Evolutionary conservation across 2,329 filamentous ascomycete genomes (phyloP).

Genomic region (Talaromyces marneffei): DNA sequence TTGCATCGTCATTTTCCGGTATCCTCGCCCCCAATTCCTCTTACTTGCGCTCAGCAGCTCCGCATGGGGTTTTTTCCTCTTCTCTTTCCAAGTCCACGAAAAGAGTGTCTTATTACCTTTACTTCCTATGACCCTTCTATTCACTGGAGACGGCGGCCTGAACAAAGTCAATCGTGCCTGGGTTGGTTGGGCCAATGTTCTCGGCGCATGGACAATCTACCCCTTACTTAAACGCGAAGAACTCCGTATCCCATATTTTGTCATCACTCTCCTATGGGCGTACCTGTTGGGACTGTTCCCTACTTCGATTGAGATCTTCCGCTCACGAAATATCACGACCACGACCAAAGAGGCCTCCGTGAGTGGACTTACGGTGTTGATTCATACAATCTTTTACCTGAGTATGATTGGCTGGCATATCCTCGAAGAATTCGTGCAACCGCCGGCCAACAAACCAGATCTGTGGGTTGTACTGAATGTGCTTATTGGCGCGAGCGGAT

Average conservation of each 20-base stretch:
- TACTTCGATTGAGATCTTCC: conserved; percentile 63
- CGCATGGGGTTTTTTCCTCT: conserved; percentile 95
- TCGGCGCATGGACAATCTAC: conserved; percentile 90
- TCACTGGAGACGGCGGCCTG: conserved; percentile 72
- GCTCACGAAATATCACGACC: conserved; percentile 34
- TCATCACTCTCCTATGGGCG: conserved; percentile 81
- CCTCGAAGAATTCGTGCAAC: conserved; percentile 59
- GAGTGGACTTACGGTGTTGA: conserved; percentile 56
- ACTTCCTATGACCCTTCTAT: conserved; percentile 83
- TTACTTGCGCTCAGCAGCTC: conserved; percentile 76
- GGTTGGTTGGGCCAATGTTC: conserved; percentile 92
- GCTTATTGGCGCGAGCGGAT: conserved; percentile 76
- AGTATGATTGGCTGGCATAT: conserved; percentile 78
- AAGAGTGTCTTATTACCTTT: conserved; percentile 92
- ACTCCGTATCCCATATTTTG: conserved; percentile 74
- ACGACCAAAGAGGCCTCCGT: conserved; percentile 31
- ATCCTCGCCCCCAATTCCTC: conserved; percentile 69
- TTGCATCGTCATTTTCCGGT: conserved; percentile 71
- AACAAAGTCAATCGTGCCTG: conserved; percentile 72
- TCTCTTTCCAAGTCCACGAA: conserved; percentile 97
- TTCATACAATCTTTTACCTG: conserved; percentile 72
- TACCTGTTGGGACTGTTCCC: conserved; percentile 86
- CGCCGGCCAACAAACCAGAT: conserved; percentile 77
- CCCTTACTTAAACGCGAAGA: conserved; percentile 82
- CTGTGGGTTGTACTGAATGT: conserved; percentile 92